Base-by-base conservation (phyloP, 2,329 filamentous ascomycete genomes). In the Penicillium nordicum region DNA sequence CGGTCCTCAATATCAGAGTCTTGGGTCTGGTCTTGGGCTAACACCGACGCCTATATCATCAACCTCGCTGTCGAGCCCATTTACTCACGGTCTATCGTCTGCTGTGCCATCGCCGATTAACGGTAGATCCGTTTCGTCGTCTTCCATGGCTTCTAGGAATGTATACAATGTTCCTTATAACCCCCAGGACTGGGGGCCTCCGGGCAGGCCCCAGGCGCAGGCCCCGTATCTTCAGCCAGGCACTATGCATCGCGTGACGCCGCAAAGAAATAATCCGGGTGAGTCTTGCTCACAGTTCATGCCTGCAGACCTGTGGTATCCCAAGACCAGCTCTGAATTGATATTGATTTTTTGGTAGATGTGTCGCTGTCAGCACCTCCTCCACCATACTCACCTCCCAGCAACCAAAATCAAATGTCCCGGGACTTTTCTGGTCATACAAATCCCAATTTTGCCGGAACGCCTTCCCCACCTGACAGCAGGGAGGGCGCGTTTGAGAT, bases 161-260 rank as follows among this genome's bases (percentile, higher is more conserved):
- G 65, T 67, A 30, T 79, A 78, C 59, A 78, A 67, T 64, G 71
- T 74, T 25, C 72, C 76, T 9, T 80, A 80, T 59, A 79, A 80
- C 60, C 78, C 78, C 36, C 76, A 77, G 58, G 75, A 80, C 69
- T 80, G 78, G 78, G 76, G 73, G 1, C 73, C 74, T 21, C 71
- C 76, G 42, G 69, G 69, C 18, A 67, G 66, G 53, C 57, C 54
- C 21, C 63, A 69, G 40, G 65, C 65, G 32, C 67, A 70, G 49
- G 54, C 66, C 41, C 50, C 63, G 34, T 71, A 71, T 67, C 49
- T 64, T 12, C 70, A 68, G 47, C 53, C 62, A 36, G 68, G 63
- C 46, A 67, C 61, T 57, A 66, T 69, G 58, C 61, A 68, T 61
- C 69, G 67, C 29, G 56, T 67, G 38, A 59, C 63, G 48, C 65